Evolutionary conservation across 192 early-diverging fungal genomes (phyloP).

Genomic region (Coemansia reversa): DNA sequence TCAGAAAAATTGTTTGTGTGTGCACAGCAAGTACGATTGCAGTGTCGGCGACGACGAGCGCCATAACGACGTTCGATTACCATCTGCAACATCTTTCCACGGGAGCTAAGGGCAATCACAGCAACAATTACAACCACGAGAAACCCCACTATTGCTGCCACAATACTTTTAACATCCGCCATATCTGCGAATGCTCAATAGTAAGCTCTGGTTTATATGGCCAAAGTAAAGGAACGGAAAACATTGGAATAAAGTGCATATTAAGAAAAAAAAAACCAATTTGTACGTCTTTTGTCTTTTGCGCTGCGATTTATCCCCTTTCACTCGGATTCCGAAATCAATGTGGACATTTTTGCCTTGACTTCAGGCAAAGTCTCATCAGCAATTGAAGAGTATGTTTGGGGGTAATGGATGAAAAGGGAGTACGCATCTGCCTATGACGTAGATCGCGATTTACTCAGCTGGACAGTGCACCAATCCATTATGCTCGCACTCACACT

Average conservation of each 20-base stretch:
- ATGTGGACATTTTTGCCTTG: neutral
- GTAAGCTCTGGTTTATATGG: neutral
- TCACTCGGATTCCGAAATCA: constrained; percentile 1
- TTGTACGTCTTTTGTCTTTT: neutral
- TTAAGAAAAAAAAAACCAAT: neutral
- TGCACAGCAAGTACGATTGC: neutral
- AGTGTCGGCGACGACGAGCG: neutral
- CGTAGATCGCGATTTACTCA: neutral
- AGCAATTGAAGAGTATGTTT: constrained; percentile 1
- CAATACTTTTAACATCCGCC: constrained; percentile 11
- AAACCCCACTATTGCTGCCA: neutral
- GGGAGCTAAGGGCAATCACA: constrained; percentile 6
- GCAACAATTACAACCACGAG: neutral
- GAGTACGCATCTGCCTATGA: neutral
- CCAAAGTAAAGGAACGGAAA: constrained; percentile 3
- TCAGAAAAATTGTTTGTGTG: neutral
- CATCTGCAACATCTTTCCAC: constrained; percentile 2
- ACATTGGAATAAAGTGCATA: neutral
- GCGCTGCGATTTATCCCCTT: neutral
- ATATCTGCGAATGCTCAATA: constrained; percentile 4
- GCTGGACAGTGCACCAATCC: neutral
- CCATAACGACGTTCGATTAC: neutral
- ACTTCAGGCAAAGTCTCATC: constrained; percentile 11
- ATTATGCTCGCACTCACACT: too few relatives aligned
- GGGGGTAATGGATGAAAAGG: neutral